Base-by-base conservation (phyloP, 2,329 filamentous ascomycete genomes). In the Lachnellula willkommii region DNA sequence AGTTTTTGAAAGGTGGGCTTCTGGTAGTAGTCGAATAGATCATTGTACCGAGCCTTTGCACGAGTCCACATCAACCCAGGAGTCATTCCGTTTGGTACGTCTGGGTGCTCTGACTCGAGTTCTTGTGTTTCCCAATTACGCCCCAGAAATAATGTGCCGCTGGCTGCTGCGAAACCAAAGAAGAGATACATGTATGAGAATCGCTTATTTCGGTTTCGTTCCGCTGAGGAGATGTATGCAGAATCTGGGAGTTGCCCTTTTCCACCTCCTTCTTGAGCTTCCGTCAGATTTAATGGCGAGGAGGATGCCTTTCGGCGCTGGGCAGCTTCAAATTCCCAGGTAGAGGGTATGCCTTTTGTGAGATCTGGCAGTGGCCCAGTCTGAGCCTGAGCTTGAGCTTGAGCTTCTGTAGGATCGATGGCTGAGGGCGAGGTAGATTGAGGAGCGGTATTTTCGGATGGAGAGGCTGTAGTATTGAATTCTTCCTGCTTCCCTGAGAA, bases 1-100 rank as follows among this genome's bases (percentile, higher is more conserved):
- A 99, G 81, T 78, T 96, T 96, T 56, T 90, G 85, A 72, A 97
- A 97, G 8, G 92, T 88, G 3, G 94, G 94, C 67, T 97, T 93
- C 64, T 93, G 93, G 77, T 97, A 99, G 77, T 97, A 97, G 63
- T 85, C 88, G 59, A 94, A 80, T 56, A 90, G 83, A 61, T 89
- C 86, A 59, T 79, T 79, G 65, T 90, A 78, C 52, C 94, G 86
- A 52, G 91, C 87, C 67, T 80, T 85, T 52, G 87, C 84, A 57
- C 94, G 89, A 66, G 84, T 83, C 79, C 89, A 97, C 82, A 94
- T 94, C 32, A 88, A 77, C 2, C 75, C 76, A 1, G 87, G 71
- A 3, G 81, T 79, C 89, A 90, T 96, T 58, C 92, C 93, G 52
- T 88, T 89, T 53, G 90, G 88, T 17, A 87, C 82, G 53, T 92